Evolutionary conservation across 73 alveolate genomes (phyloP), one percentile per base, ranked within the genome.

Genomic region (Diophrys appendiculata): DNA sequence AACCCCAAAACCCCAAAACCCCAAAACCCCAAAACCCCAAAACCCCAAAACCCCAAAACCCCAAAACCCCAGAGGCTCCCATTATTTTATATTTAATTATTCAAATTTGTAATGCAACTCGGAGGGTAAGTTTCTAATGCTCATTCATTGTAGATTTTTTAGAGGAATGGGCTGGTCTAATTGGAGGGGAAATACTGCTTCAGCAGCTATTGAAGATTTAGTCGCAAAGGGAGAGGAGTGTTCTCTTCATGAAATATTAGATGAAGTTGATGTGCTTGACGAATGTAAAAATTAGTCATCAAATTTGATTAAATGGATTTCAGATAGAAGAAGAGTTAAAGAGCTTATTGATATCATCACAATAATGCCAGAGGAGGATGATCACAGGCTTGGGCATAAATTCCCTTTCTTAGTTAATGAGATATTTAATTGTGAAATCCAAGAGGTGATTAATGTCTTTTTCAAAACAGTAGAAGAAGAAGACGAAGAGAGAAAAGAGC

Each of bases 331-430:
- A n/a, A 25, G 29, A 28, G 27, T 70, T 22, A 23, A 29, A 52
- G 24, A 18, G 24, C 67, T 70, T 1, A 33, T 70, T 33, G 78
- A 70, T 24, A 31, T 33, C 78, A 70, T 70, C 31, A 70, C 67
- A 30, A 24, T 18, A 5, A 32, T 24, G 78, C 78, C 78, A 5
- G 27, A 2, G 23, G 65, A 30, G 24, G 78, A 70, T 26, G 78
- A 70, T 23, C 78, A 70, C 68, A 70, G 33, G 67, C 24, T 27
- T 3, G 78, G 78, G 1, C 78, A 70, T 33, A 29, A 32, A 67
- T 70, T 18, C 27, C 78, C 78, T 1, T 70, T 33, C 67, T 5
- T 24, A 11, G 78, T 67, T 1, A 33, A 34, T 33, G 78, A 70
- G 32, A 34, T 70, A 31, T 70, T 70, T 67, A 70, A 70, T 70